These are phyloP conservation scores for Populus ilicifolia DNA, from an alignment of 345 rosid genomes.

Conservation along the genomic window DNA sequence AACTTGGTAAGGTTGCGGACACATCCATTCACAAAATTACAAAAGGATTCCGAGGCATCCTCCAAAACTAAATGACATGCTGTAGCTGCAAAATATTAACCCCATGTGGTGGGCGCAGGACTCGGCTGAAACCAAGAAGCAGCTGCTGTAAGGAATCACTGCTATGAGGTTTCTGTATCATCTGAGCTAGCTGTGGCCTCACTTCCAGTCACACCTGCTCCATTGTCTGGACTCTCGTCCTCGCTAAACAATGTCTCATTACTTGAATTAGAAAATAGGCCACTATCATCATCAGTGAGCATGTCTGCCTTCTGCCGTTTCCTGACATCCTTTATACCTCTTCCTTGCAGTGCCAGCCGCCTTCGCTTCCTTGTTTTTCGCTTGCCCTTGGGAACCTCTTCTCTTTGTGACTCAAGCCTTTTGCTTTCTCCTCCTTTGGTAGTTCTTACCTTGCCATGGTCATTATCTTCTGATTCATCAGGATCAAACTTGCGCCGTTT, in stretches of 20 bases:
- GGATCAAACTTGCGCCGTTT: constrained; percentile 76
- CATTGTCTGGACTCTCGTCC: constrained; percentile 49
- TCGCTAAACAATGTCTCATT: constrained; percentile 73
- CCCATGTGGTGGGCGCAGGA: neutral
- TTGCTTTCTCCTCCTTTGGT: constrained; percentile 42
- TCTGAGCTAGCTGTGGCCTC: constrained; percentile 63
- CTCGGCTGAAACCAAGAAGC: neutral
- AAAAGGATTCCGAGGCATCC: neutral
- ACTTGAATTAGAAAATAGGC: constrained; percentile 57
- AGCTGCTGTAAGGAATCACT: neutral
- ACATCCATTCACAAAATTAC: neutral
- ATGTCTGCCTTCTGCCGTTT: constrained; percentile 50
- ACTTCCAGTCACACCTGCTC: constrained; percentile 29
- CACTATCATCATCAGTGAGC: constrained; percentile 48
- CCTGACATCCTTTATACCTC: constrained; percentile 62
- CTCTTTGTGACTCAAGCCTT: constrained; percentile 60
- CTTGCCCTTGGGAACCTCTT: constrained; percentile 92
- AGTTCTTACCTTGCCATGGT: constrained; percentile 42
- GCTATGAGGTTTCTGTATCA: constrained; percentile 36
- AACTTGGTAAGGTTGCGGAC: neutral
- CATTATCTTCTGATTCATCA: constrained; percentile 64
- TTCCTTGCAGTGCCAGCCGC: constrained; percentile 71
- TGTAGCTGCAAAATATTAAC: neutral
- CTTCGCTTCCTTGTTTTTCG: constrained; percentile 82
- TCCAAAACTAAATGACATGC: neutral